A percentile compares a stretch with the other conserved stretches of the same genome.
phyloP scores from a whole-genome alignment of 2,329 filamentous ascomycete genomes.

The Aspergillus pseudoglaucus region DNA sequence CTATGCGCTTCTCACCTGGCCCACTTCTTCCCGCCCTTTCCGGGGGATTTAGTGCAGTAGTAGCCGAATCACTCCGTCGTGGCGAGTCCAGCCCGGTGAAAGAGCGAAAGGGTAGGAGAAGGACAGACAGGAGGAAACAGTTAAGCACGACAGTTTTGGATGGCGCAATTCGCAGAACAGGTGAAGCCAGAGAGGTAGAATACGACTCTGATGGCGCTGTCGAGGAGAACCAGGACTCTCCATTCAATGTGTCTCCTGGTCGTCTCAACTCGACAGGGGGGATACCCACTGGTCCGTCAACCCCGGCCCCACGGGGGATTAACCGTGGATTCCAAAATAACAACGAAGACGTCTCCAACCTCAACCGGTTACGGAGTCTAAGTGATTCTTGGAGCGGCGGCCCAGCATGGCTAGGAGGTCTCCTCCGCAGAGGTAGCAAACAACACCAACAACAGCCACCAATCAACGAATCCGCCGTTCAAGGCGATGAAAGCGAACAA shows the following conservation, averaged over 20 bases:
- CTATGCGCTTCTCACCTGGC: slow-evolving; percentile 49
- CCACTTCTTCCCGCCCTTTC: slow-evolving; percentile 56
- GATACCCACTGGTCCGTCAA: slow-evolving; percentile 12
- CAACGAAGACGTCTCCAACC: slow-evolving; percentile 13
- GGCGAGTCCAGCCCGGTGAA: slow-evolving; percentile 42
- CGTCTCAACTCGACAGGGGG: slow-evolving; percentile 23
- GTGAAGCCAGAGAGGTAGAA: slow-evolving; percentile 9
- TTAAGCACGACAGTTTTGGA: slow-evolving; percentile 20
- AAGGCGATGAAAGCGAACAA: not conserved
- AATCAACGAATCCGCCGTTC: not conserved
- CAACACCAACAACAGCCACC: not conserved
- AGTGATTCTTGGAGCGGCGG: slow-evolving; percentile 33
- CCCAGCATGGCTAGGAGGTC: slow-evolving; percentile 30
- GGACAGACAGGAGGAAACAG: slow-evolving; percentile 22
- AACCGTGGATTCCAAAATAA: slow-evolving; percentile 4
- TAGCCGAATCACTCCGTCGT: slow-evolving; percentile 58
- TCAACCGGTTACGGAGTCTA: slow-evolving; percentile 27
- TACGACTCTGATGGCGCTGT: slow-evolving; percentile 14
- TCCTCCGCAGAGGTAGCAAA: slow-evolving; percentile 17
- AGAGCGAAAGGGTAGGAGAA: slow-evolving; percentile 22
- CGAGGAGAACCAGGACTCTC: slow-evolving; percentile 11
- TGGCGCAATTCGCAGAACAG: slow-evolving; percentile 12
- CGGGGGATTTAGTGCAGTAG: slow-evolving; percentile 55
- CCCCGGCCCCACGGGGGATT: slow-evolving; percentile 14
- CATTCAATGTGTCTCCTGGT: slow-evolving; percentile 16